A percentile compares a stretch with the other conserved stretches of the same genome.
Evolutionary conservation across 805 yeast species (phyloP).

Genomic region (Cyberlindnera amylophila): DNA sequence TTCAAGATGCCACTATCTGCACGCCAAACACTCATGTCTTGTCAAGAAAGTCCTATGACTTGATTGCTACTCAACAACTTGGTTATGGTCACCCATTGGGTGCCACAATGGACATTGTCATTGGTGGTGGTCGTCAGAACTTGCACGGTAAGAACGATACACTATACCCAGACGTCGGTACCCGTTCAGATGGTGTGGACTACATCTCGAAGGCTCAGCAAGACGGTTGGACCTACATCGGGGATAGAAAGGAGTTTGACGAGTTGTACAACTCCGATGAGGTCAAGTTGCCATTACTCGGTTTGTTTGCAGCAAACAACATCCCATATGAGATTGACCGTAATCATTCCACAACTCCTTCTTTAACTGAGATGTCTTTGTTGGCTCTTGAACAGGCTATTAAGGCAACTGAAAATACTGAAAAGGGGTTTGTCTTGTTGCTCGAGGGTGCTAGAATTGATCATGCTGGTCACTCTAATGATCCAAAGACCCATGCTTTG

Average conservation of each 20-base stretch:
- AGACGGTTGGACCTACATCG: constrained; percentile 66
- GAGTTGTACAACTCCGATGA: constrained; percentile 43
- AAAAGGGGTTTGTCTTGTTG: constrained; percentile 80
- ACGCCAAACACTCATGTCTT: constrained; percentile 78
- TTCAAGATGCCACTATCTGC: constrained; percentile 94
- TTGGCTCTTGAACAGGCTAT: constrained; percentile 70
- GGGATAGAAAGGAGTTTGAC: constrained; percentile 56
- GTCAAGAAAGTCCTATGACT: constrained; percentile 67
- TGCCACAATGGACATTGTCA: constrained; percentile 70
- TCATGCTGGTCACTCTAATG: constrained; percentile 91
- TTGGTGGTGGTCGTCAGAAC: constrained; percentile 90
- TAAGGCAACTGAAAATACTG: constrained; percentile 64
- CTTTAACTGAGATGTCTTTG: constrained; percentile 69
- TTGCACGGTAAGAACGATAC: constrained; percentile 49
- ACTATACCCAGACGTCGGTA: constrained; percentile 37
- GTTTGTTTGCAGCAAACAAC: constrained; percentile 65
- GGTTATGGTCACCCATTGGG: constrained; percentile 75
- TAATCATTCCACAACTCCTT: constrained; percentile 55
- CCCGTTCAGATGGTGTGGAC: constrained; percentile 68
- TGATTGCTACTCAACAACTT: constrained; percentile 81
- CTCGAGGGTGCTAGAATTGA: constrained; percentile 92
- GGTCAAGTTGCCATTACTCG: constrained; percentile 68
- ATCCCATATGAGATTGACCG: constrained; percentile 83
- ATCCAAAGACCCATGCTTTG: constrained; percentile 88
- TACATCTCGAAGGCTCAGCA: constrained; percentile 57